Evolutionary conservation across 805 yeast genomes (phyloP).

Genomic region (Kuraishia floccosa): DNA sequence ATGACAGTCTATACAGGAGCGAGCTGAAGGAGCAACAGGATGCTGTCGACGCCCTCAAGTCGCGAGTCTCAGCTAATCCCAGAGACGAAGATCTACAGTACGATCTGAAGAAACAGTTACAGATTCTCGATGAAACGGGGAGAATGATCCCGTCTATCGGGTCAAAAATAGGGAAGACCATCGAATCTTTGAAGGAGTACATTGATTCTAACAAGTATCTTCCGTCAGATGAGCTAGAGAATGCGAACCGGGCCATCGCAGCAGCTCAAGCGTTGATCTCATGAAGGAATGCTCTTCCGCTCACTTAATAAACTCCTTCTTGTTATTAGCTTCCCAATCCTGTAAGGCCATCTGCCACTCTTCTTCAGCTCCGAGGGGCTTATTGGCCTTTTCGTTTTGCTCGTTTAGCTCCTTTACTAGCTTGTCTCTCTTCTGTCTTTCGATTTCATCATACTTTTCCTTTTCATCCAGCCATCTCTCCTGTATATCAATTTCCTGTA

Average conservation of each 20-base stretch:
- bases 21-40: conserved; percentile 5
- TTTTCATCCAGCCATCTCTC: conserved; percentile 93
- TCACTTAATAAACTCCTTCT: background rate
- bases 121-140: conserved; percentile 15
- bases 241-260: conserved; percentile 9
- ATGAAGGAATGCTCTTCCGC: background rate
- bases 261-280: background rate
- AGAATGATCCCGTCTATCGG: conserved; percentile 15
- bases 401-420: conserved; percentile 26
- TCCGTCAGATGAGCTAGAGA: conserved; percentile 8
- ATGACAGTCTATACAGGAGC: background rate
- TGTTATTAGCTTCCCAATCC: conserved; percentile 35
- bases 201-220: conserved; percentile 5
- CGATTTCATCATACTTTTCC: conserved; percentile 59
- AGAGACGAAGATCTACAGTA: conserved; percentile 14
- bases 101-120: conserved; percentile 12
- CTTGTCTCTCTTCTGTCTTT: conserved; percentile 31
- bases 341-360: conserved; percentile 60
- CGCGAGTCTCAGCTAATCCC: conserved; percentile 6
- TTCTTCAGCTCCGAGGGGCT: conserved; percentile 44
- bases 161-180: conserved; percentile 11
- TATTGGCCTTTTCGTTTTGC: conserved; percentile 23
- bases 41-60: conserved; percentile 4
- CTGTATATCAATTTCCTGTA: conserved; percentile 63
- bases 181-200: conserved; percentile 12